phyloP scores from a whole-genome alignment of 2,329 filamentous ascomycete species.

The Rutstroemia sp. region DNA sequence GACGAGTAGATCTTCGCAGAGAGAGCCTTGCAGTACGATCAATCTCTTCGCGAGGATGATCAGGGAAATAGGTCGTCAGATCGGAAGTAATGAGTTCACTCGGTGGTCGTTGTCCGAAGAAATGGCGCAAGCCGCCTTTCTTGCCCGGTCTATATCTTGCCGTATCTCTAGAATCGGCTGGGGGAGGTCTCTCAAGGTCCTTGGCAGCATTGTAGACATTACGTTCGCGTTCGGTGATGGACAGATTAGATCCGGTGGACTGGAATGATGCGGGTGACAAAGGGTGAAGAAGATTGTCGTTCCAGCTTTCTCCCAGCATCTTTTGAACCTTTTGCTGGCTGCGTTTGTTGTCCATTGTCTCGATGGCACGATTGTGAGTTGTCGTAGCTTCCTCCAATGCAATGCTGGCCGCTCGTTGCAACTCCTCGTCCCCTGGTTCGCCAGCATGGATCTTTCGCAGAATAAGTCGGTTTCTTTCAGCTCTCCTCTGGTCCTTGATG shows the following conservation, averaged over 20 bases:
- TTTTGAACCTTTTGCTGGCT: constrained; percentile 86
- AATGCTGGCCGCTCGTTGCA: constrained; percentile 81
- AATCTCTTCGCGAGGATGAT: constrained; percentile 88
- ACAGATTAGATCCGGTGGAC: constrained; percentile 26
- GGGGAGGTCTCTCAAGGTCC: constrained; percentile 49
- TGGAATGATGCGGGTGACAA: constrained; percentile 72
- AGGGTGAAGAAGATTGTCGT: constrained; percentile 72
- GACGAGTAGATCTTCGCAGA: constrained; percentile 78
- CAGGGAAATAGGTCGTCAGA: constrained; percentile 93
- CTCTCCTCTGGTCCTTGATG: constrained; percentile 76
- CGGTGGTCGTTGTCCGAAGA: constrained; percentile 86
- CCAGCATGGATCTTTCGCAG: constrained; percentile 87
- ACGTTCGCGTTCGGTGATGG: constrained; percentile 53
- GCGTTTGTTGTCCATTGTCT: constrained; percentile 58
- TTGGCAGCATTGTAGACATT: constrained; percentile 54
- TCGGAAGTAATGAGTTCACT: constrained; percentile 97
- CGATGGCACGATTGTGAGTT: constrained; percentile 56
- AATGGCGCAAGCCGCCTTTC: constrained; percentile 62
- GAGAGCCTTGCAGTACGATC: constrained; percentile 92
- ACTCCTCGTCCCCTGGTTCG: constrained; percentile 79
- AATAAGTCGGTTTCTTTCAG: constrained; percentile 85
- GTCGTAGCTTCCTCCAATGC: constrained; percentile 80
- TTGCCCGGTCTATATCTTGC: constrained; percentile 33
- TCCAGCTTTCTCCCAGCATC: constrained; percentile 79
- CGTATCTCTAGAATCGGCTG: constrained; percentile 31